phyloP scores from a whole-genome alignment of 768 basidiomycete genomes.

The Termitomyces sp. region DNA sequence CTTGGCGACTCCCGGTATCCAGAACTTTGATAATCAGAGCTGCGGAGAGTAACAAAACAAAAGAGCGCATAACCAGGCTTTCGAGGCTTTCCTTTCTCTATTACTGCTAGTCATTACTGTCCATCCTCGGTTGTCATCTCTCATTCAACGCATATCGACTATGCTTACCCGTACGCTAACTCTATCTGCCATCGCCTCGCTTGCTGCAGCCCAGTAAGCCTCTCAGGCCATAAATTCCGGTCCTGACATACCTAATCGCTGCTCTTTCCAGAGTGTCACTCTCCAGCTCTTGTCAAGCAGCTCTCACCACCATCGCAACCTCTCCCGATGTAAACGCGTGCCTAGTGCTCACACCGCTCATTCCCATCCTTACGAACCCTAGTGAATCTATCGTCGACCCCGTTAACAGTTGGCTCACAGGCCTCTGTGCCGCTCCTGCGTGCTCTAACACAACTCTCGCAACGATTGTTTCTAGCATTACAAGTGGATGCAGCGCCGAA shows the following conservation, averaged over 20 bases:
- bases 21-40: background rate
- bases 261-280: slow-evolving; percentile 21
- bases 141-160: background rate
- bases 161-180: slow-evolving; percentile 15
- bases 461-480: slow-evolving; percentile 49
- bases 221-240: background rate
- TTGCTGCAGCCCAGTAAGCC: slow-evolving; percentile 17
- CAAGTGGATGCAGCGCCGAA: slow-evolving; percentile 42
- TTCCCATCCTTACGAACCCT: slow-evolving; percentile 33
- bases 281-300: slow-evolving; percentile 45
- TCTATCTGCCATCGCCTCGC: slow-evolving; percentile 13
- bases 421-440: slow-evolving; percentile 45
- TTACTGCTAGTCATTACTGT: background rate
- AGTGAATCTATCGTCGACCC: slow-evolving; percentile 38
- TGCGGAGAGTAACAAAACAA: background rate
- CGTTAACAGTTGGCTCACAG: slow-evolving; percentile 59
- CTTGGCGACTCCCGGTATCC: background rate
- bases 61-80: too few species aligned
- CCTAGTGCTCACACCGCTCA: slow-evolving; percentile 44
- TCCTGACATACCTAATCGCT: background rate
- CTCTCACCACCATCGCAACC: slow-evolving; percentile 42
- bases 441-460: slow-evolving; percentile 64
- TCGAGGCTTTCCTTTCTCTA: background rate
- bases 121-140: background rate
- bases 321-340: slow-evolving; percentile 45